Percentiles rank a stretch among this genome's conserved stretches.
These are phyloP conservation scores for Phycomyces blakesleeanus DNA, from an alignment of 192 early-diverging fungal genomes.

Conservation along the genomic window DNA sequence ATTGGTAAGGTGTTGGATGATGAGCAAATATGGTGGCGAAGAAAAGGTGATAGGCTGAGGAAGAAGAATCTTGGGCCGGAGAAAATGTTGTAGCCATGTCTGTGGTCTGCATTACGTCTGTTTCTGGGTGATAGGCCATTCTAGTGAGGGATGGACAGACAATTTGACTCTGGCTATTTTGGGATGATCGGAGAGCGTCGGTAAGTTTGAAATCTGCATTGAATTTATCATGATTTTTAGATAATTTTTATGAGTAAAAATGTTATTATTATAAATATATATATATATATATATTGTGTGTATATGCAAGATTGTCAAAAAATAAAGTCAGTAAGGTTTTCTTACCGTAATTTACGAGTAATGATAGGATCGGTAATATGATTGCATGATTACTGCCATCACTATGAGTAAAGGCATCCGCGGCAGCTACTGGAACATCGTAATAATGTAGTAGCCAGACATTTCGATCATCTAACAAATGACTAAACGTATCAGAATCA, in stretches of 20 bases:
- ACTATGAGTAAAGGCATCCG: slow-evolving; percentile 17
- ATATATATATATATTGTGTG: slow-evolving; percentile 2
- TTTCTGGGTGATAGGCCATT: slow-evolving; percentile 33
- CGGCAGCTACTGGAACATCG: slow-evolving; percentile 27
- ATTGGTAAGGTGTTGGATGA: slow-evolving; percentile 25
- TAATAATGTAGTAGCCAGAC: slow-evolving; percentile 29
- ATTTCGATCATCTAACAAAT: slow-evolving; percentile 37
- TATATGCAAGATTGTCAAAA: too few relatives aligned
- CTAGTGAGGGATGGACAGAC: slow-evolving; percentile 24
- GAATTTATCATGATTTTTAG: too few relatives aligned
- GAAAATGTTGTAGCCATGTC: slow-evolving; percentile 16
- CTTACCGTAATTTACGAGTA: slow-evolving; percentile 36
- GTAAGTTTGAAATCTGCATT: too few relatives aligned
- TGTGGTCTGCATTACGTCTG: slow-evolving; percentile 23
- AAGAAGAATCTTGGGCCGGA: slow-evolving; percentile 27
- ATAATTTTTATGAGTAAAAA: too few relatives aligned
- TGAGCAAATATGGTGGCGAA: slow-evolving; percentile 36
- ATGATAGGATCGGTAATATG: slow-evolving; percentile 31
- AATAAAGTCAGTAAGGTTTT: not conserved
- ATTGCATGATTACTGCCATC: slow-evolving; percentile 24
- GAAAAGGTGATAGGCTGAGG: slow-evolving; percentile 34
- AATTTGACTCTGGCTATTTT: not conserved
- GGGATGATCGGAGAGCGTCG: too few relatives aligned
- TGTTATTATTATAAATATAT: too few relatives aligned
- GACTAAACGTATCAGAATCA: not conserved